These are phyloP conservation scores for Xylaria multiplex DNA, from an alignment of 2,329 filamentous ascomycete species.

Conservation along the genomic window DNA sequence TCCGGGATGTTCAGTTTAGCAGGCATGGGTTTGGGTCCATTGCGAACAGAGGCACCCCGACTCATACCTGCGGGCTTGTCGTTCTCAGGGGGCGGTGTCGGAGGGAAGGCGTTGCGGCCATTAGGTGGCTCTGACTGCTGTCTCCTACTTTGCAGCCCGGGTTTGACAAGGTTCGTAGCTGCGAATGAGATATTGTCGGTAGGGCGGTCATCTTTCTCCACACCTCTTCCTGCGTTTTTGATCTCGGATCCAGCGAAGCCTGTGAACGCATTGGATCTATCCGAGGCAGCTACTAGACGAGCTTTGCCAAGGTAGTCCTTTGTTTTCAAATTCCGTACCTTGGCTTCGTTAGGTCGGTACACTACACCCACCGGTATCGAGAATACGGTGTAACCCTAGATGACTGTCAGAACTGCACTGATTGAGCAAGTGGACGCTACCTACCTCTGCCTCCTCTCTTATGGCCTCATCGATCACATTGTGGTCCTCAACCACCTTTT, in stretches of 20 bases:
- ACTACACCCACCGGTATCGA: constrained; percentile 96
- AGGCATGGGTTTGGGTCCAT: constrained; percentile 68
- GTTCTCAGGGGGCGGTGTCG: constrained; percentile 95
- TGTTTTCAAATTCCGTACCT: constrained; percentile 96
- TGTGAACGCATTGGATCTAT: constrained; percentile 81
- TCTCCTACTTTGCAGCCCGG: constrained; percentile 79
- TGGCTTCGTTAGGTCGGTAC: constrained; percentile 95
- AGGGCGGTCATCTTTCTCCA: constrained; percentile 80
- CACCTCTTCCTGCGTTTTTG: constrained; percentile 70
- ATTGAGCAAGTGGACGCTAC: constrained; percentile 37
- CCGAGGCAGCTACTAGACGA: constrained; percentile 88
- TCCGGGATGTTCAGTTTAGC: constrained; percentile 71
- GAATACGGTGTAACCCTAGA: constrained; percentile 94
- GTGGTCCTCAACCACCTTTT: constrained; percentile 96
- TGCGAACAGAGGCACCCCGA: constrained; percentile 69
- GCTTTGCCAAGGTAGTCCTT: constrained; percentile 98
- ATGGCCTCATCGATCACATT: constrained; percentile 99
- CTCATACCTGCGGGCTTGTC: constrained; percentile 68
- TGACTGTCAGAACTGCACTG: constrained; percentile 43
- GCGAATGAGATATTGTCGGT: constrained; percentile 88
- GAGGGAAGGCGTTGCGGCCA: constrained; percentile 86
- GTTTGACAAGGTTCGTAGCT: constrained; percentile 91
- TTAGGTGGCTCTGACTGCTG: constrained; percentile 87
- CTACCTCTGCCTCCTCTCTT: constrained; percentile 87
- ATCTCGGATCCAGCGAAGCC: constrained; percentile 83